Conservation (phyloP, 1,284 basidiomycete species). For the Vanrija sp. region DNA sequence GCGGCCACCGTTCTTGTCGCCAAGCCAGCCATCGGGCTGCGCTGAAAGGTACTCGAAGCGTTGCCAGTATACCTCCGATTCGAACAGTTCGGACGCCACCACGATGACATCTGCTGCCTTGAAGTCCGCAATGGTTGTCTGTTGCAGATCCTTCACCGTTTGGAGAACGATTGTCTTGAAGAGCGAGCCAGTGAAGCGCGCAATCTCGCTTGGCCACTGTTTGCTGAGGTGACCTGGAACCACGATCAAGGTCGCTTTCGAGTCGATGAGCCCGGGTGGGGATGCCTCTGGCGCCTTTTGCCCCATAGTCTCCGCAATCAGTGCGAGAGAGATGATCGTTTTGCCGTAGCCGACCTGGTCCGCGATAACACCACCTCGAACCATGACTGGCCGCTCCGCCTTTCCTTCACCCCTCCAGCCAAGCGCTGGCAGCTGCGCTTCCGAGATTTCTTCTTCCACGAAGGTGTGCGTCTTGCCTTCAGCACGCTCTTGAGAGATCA, state of each 20-base stretch:
- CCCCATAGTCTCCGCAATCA: conserved; percentile 62
- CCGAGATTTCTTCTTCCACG: conserved; percentile 88
- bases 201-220: conserved; percentile 84
- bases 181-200: conserved; percentile 67
- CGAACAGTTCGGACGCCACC: conserved; percentile 80
- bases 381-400: conserved; percentile 67
- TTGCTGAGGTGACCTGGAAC: conserved; percentile 85
- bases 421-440: conserved; percentile 75
- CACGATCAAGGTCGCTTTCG: conserved; percentile 77
- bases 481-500: conserved; percentile 72
- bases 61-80: conserved; percentile 65
- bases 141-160: conserved; percentile 68
- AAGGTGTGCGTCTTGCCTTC: conserved; percentile 63
- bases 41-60: conserved; percentile 57
- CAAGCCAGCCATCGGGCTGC: conserved; percentile 40
- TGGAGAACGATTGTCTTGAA: conserved; percentile 58
- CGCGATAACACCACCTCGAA: conserved; percentile 87
- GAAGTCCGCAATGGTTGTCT: conserved; percentile 68
- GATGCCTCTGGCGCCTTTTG: conserved; percentile 54
- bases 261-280: conserved; percentile 52
- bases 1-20: conserved; percentile 61
- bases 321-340: conserved; percentile 86
- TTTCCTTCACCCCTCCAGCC: conserved; percentile 92
- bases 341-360: conserved; percentile 97
- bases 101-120: conserved; percentile 81